Conservation (phyloP, 1,284 basidiomycete genomes). For the Ustanciosporium gigantosporum region DNA sequence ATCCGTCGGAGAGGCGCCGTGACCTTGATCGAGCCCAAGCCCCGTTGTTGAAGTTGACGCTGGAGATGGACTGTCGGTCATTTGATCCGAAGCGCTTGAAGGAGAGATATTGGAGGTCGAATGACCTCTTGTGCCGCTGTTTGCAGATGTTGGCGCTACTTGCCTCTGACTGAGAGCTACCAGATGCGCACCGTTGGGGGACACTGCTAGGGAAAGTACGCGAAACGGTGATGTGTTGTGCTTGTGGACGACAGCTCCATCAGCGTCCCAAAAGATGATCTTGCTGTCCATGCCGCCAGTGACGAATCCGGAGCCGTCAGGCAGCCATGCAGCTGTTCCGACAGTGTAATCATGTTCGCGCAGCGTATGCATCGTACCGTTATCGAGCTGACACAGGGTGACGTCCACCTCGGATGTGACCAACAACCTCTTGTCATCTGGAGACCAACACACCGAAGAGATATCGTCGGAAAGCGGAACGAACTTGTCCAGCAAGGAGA, state of each 20-base stretch:
- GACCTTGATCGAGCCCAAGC: conserved; percentile 6
- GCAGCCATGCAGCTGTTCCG: conserved; percentile 82
- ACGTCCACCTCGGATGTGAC: conserved; percentile 43
- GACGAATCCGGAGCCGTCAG: conserved; percentile 84
- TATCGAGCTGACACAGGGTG: conserved; percentile 35
- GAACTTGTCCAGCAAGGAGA: conserved; percentile 31
- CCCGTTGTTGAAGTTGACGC: conserved; percentile 13
- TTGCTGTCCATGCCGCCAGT: conserved; percentile 86
- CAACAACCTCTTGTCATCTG: conserved; percentile 44
- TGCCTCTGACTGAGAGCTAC: conserved; percentile 70
- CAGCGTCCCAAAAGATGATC: conserved; percentile 74
- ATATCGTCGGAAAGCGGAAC: conserved; percentile 40
- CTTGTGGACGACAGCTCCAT: conserved; percentile 72
- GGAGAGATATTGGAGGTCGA: conserved; percentile 9
- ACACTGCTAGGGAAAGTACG: conserved; percentile 81
- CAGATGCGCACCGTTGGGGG: conserved; percentile 80
- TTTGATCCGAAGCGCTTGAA: conserved; percentile 23
- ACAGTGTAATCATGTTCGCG: conserved; percentile 82
- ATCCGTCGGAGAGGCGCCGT: conserved; percentile 9
- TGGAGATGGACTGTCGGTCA: conserved; percentile 19
- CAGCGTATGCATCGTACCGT: conserved; percentile 42
- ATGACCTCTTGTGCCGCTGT: conserved; percentile 8
- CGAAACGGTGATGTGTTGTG: conserved; percentile 80
- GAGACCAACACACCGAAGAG: conserved; percentile 66
- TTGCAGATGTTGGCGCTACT: conserved; percentile 7